Base-by-base conservation (phyloP, 352 stramenopile species). In the Globisporangium carolinianum region DNA sequence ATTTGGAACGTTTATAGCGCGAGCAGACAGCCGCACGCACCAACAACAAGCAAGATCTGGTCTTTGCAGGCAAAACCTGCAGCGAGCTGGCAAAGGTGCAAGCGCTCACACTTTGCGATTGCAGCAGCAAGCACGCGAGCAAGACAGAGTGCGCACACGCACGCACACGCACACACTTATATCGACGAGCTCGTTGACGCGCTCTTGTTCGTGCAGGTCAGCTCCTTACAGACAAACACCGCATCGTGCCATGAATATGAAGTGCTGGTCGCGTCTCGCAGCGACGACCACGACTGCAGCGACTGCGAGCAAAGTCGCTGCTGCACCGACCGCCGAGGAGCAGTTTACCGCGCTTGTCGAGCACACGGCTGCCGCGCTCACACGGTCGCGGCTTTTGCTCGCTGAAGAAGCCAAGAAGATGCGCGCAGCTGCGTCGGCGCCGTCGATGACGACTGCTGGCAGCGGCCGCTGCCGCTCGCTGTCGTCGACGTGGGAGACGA, bases 401-500 rank as follows among this genome's bases (percentile, higher is more conserved):
- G 57, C 57, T 4, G 57, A 62, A n/a, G 57, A 62, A 53, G 57
- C 57, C 14, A 56, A 57, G 57, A 62, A 62, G 7, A 62, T 62
- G 49, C 57, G 57, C 57, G 57, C 57, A 6, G 57, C 57, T 3
- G 45, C 45, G 1, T 62, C 57, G 3, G 57, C 57, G 41, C 57
- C 57, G 18, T 41, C 57, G 51, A 36, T 57, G 51, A 18, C 18
- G 32, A 54, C 17, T 18, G 47, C 41, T 4, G 45, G 56, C 11
- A 76, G 59, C 12, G 60, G 57, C 12, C 76, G 80, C 10, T 69
- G 68, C 53, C 77, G 76, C 14, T 81, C 77, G 52, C 62, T 87
- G 47, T 91, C 82, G 49, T 87, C 68, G 49, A 87, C 73, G 63
- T 85, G 70, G 76, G 74, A 87, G 38, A 76, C 74, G 17, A 63